A percentile compares a stretch with the other conserved stretches of the same genome.
Evolutionary conservation across 257 asterid species (phyloP).

Genomic region (Nicotiana benthamiana): DNA sequence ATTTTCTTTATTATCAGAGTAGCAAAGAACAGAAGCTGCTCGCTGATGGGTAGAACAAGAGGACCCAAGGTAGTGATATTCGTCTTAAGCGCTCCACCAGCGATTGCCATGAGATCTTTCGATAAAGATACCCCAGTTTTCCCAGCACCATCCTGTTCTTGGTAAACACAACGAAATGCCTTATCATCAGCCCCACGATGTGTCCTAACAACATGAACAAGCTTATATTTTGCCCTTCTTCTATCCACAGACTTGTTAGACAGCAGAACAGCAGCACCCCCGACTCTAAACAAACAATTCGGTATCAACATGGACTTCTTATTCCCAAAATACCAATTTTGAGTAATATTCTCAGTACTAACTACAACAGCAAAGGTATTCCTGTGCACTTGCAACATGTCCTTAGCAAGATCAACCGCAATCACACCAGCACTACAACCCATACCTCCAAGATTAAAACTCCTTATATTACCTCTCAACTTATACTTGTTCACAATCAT

Average conservation of each 20-base stretch:
- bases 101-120: constrained; percentile 77
- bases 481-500: constrained; percentile 72
- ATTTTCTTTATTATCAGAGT: constrained; percentile 50
- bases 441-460: constrained; percentile 77
- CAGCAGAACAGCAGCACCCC: constrained; percentile 55
- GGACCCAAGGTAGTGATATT: constrained; percentile 75
- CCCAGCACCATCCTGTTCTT: constrained; percentile 54
- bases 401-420: constrained; percentile 67
- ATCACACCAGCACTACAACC: constrained; percentile 84
- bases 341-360: constrained; percentile 65
- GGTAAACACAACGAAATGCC: constrained; percentile 63
- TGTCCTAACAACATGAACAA: constrained; percentile 67
- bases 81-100: constrained; percentile 69
- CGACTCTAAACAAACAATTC: constrained; percentile 68
- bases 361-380: constrained; percentile 71
- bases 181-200: constrained; percentile 73
- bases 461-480: constrained; percentile 67
- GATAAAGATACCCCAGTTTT: constrained; percentile 63
- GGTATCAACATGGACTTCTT: constrained; percentile 73
- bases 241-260: constrained; percentile 50
- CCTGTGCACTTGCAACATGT: constrained; percentile 60
- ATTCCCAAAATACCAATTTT: constrained; percentile 76
- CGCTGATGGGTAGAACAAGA: constrained; percentile 67
- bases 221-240: constrained; percentile 60
- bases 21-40: constrained; percentile 59